Base-by-base conservation (phyloP, 805 yeast genomes). In the Cephaloascus albidus region DNA sequence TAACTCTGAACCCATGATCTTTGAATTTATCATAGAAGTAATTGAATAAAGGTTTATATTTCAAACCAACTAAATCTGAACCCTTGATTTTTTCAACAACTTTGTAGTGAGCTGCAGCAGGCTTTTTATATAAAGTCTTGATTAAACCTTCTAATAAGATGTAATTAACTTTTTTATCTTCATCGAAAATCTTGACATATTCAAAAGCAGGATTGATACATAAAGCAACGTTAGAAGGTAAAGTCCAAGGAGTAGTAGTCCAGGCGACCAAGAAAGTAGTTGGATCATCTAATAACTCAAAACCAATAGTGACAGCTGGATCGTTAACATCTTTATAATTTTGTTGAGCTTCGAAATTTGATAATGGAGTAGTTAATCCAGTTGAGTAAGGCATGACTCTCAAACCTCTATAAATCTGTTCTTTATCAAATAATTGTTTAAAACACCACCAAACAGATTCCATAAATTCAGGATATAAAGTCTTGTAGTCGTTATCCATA, bases 241-340 rank as follows among this genome's bases (percentile, higher is more conserved):
- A 72, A 38, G 99, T 94, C 99, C 99, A 93, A 39, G 99, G 99
- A 19, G 99, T 93, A 44, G 99, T 93, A 35, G 99, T 93, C 99
- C 99, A 93, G 8, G 97, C 97, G 32, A 93, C 89, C 48, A 93
- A 70, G 48, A 75, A 69, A 39, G 95, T 85, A 53, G 83, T 78
- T 46, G 86, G 88, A 54, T 89, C 94, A 45, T 78, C 85, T 26
- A 74, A 66, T 41, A 85, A 68, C 46, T 85, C 85, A 73, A 93
- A 94, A 20, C 87, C 95, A 50, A 93, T 65, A 43, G 96, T 88
- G 38, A 94, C 89, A 10, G 96, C 96, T 8, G 99, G 99, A 61
- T 93, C 99, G 45, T 78, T 75, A 38, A 93, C 97, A 44, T 93
- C 97, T 70, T 93, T 93, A 72, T 93, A 93, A 61, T 93, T 93